Base-by-base conservation (phyloP, 2,329 filamentous ascomycete species). In the Aspergillus sp. region DNA sequence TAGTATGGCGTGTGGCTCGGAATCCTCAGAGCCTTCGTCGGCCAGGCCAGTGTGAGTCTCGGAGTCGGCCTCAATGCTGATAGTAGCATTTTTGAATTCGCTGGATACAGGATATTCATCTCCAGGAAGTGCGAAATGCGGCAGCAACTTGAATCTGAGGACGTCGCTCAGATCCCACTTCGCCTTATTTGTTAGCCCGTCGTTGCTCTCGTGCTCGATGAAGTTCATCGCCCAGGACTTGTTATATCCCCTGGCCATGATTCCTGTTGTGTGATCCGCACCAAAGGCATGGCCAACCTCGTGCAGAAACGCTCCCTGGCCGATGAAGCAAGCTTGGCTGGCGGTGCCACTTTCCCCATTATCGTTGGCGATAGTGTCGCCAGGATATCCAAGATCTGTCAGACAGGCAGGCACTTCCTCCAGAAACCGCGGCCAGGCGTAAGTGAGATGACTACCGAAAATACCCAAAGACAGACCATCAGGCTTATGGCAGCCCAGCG, bases 251-350 rank as follows among this genome's bases (percentile, higher is more conserved):
- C 49, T 19, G 3, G 49, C 49, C 49, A 52, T 52, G 24, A 52
- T 52, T 17, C 49, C 49, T 7, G 35, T 43, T 11, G 49, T 52
- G 15, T 52, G 49, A 2, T n/a, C 23, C 3, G 49, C 49, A 6
- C 49, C 49, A 33, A 52, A 52, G 9, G 49, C 49, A 33, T 52
- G 49, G 11, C 49, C 49, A 21, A 52, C 49, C 49, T 52, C 49
- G 9, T 52, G 49, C n/a, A 52, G 24, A 27, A 52, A 52, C 24
- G 49, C 49, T 0, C 49, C 49, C 9, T 52, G 49, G 1, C 49
- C 49, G 17, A 52, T 39, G 9, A 52, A 52, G 2, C 49, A 52
- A 5, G 49, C 49, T 9, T 24, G 24, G 9, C 39, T 39, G 24
- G 43, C 35, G 3, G 24, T 52, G 8, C 15, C 9, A 7, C 49